Percentiles rank a stretch among this genome's conserved stretches.
These are phyloP conservation scores for Colletotrichum sp. DNA, from an alignment of 2,329 filamentous ascomycete species.

Conservation along the genomic window DNA sequence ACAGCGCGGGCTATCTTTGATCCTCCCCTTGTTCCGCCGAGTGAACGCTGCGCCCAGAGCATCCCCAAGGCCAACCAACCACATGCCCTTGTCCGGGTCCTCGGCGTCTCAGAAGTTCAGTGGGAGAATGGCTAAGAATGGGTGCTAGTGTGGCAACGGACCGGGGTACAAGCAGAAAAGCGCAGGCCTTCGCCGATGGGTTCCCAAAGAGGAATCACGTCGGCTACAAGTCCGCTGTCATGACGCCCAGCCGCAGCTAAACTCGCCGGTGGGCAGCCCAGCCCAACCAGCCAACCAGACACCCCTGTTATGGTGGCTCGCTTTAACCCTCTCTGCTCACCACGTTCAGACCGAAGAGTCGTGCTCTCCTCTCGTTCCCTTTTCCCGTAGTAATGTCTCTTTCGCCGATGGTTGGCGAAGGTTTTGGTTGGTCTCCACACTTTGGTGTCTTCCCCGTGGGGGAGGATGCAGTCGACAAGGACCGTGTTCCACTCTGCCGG, in stretches of 20 bases:
- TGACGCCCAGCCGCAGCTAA: not conserved
- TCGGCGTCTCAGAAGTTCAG: not conserved
- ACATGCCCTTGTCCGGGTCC: not conserved
- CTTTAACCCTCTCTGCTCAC: constrained; percentile 8
- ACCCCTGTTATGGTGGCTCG: not conserved
- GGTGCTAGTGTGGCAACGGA: not conserved
- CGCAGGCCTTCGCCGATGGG: constrained; percentile 5
- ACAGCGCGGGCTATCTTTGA: not conserved
- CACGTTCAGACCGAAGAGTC: not conserved
- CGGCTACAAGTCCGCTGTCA: not conserved
- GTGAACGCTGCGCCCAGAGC: not conserved
- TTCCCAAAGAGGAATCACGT: constrained; percentile 2
- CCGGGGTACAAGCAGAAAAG: not conserved
- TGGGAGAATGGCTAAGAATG: not conserved
- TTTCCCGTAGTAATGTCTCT: not conserved
- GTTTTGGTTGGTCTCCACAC: not conserved
- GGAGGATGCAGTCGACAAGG: not conserved
- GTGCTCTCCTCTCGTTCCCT: not conserved
- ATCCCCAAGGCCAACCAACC: not conserved
- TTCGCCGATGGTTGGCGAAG: not conserved
- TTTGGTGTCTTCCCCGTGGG: not conserved
- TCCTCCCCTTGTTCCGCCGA: not conserved
- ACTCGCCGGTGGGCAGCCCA: not conserved
- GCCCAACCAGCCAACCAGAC: not conserved
- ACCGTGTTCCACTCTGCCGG: not conserved